Base-by-base conservation (phyloP, 1,284 basidiomycete genomes). In the Trametes polyzona region DNA sequence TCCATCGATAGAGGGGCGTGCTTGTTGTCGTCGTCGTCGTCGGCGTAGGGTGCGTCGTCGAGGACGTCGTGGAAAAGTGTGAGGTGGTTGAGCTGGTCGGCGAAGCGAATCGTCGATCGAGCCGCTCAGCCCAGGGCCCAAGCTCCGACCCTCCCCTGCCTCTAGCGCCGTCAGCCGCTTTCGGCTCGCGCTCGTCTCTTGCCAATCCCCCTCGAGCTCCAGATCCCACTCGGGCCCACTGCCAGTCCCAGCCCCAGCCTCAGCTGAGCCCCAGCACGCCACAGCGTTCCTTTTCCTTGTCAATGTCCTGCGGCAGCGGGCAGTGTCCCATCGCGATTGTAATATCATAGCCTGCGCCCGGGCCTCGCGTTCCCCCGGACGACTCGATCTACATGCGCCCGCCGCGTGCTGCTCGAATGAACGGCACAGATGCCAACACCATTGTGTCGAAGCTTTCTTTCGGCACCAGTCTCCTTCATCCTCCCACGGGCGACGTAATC, bases 1-100 rank as follows among this genome's bases (percentile, higher is more conserved):
- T 72, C 70, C 70, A 72, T 72, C 59, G 68, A 61, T 61, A 55
- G 19, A n/a, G 21, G 23, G 43, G 29, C n/a, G 52, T 37, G 42
- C 37, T 42, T 49, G 51, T 42, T 51, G 61, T 55, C 33, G 51
- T 57, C 39, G 61, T 57, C 58, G 61, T 57, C 41, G 59, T 58
- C 39, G 53, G 52, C 41, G 59, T 59, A 40, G 63, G 58, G n/a
- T n/a, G n/a, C 36, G 56, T 47, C 54, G 52, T 21, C 39, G 52
- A 21, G 58, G 58, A 47, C 50, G 61, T 52, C 54, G 61, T 55
- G 61, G 48, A 52, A 55, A 49, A 53, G 51, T 39, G 46, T 40
- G 57, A 58, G 52, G 36, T 61, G 58, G 57, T 56, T 58, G 62
- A 59, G 55, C 51, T 61, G 58, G 56, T 50, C 47, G 40, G 30